Percentiles rank a stretch among this genome's conserved stretches.
Conservation (phyloP, 768 basidiomycete genomes). For the Serpula lacrymans region DNA sequence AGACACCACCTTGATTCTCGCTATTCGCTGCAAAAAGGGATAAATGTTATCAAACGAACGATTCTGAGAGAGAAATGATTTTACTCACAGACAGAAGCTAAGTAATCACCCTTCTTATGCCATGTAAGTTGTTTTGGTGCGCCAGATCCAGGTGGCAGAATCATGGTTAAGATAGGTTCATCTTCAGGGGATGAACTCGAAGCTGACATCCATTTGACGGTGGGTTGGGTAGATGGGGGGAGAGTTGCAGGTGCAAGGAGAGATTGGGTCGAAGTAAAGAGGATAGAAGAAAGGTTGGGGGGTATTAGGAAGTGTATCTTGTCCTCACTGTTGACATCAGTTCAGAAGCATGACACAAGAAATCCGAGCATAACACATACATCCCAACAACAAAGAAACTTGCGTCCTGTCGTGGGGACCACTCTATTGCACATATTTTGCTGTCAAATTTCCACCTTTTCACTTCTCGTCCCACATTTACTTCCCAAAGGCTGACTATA, state of each 20-base stretch:
- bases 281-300: constrained; percentile 62
- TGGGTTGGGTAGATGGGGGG: constrained; percentile 57
- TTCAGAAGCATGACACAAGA: constrained; percentile 4
- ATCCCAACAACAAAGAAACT: constrained; percentile 74
- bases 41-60: constrained; percentile 6
- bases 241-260: constrained; percentile 62
- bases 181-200: constrained; percentile 47
- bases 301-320: constrained; percentile 77
- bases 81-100: constrained; percentile 89
- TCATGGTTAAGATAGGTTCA: constrained; percentile 55
- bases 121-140: constrained; percentile 79
- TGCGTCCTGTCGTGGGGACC: constrained; percentile 88
- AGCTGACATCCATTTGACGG: constrained; percentile 66
- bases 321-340: constrained; percentile 60
- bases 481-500: constrained; percentile 86
- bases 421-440: constrained; percentile 82
- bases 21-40: constrained; percentile 44
- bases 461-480: constrained; percentile 82
- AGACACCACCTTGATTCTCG: constrained; percentile 78
- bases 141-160: constrained; percentile 64
- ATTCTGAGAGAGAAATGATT: neutral
- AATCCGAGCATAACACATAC: constrained; percentile 45
- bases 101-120: constrained; percentile 94
- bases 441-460: constrained; percentile 80
- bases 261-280: constrained; percentile 57